phyloP scores from a whole-genome alignment of 257 asterid genomes.

The Primulina tabacum region DNA sequence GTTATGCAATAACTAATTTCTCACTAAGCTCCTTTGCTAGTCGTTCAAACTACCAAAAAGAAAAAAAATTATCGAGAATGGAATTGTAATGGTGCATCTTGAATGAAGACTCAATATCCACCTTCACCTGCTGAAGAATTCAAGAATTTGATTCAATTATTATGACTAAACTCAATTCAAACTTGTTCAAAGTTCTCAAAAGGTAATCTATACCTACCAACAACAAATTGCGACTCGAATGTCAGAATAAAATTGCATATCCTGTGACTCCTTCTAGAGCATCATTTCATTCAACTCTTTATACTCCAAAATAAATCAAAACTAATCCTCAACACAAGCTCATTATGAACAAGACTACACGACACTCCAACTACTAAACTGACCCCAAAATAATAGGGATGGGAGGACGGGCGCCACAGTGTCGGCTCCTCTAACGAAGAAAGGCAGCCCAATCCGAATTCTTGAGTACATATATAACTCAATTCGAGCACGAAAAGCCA shows the following conservation, averaged over 20 bases:
- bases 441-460: too few relatives aligned
- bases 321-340: background rate
- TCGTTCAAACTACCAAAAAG: too few relatives aligned
- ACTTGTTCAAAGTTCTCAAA: too few relatives aligned
- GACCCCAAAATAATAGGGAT: background rate
- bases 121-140: background rate
- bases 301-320: background rate
- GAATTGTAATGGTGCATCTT: background rate
- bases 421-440: too few relatives aligned
- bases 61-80: background rate
- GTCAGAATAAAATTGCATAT: too few relatives aligned
- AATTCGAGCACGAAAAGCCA: background rate
- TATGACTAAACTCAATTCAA: background rate
- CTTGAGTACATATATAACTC: background rate
- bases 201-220: too few relatives aligned
- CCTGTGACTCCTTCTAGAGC: too few relatives aligned
- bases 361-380: background rate
- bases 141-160: background rate
- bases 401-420: too few relatives aligned
- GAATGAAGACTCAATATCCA: background rate
- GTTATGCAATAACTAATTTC: too few relatives aligned
- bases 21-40: too few relatives aligned
- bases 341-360: background rate
- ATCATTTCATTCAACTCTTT: background rate
- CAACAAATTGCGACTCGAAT: too few relatives aligned